Percentiles rank a stretch among this genome's conserved stretches.
phyloP scores from a whole-genome alignment of 225 moss, liverwort and hornwort genomes.

The Physcomitrium patens region DNA sequence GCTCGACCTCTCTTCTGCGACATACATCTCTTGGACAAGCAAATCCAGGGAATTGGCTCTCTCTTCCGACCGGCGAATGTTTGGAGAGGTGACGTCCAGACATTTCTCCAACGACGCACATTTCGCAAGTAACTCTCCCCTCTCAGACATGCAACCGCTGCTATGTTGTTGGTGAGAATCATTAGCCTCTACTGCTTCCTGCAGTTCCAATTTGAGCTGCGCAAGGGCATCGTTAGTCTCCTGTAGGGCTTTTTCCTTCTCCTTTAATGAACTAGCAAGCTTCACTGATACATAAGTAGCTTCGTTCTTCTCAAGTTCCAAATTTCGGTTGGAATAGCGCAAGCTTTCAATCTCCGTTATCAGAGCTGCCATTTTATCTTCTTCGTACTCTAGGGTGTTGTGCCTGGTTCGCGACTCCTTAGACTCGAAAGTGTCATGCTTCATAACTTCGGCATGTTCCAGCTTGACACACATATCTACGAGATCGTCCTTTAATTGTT shows the following conservation, averaged over 20 bases:
- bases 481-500: conserved; percentile 24
- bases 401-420: conserved; percentile 5
- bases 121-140: conserved; percentile 3
- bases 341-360: conserved; percentile 23
- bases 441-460: background rate
- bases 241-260: conserved; percentile 29
- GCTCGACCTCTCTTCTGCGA: conserved; percentile 24
- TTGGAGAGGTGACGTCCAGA: conserved; percentile 15
- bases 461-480: conserved; percentile 1
- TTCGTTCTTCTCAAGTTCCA: conserved; percentile 12
- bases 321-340: conserved; percentile 4
- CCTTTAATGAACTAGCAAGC: conserved; percentile 13
- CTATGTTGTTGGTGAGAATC: conserved; percentile 23
- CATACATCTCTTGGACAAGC: conserved; percentile 24
- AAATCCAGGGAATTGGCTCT: conserved; percentile 20
- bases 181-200: conserved; percentile 29
- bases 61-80: conserved; percentile 25
- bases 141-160: conserved; percentile 14
- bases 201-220: conserved; percentile 22
- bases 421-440: conserved; percentile 2
- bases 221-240: conserved; percentile 24
- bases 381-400: background rate
- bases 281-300: conserved; percentile 3
- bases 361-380: conserved; percentile 14
- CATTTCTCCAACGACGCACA: conserved; percentile 26